Evolutionary conservation across 768 basidiomycete genomes (phyloP).

Genomic region (Amanita subjunquillea): DNA sequence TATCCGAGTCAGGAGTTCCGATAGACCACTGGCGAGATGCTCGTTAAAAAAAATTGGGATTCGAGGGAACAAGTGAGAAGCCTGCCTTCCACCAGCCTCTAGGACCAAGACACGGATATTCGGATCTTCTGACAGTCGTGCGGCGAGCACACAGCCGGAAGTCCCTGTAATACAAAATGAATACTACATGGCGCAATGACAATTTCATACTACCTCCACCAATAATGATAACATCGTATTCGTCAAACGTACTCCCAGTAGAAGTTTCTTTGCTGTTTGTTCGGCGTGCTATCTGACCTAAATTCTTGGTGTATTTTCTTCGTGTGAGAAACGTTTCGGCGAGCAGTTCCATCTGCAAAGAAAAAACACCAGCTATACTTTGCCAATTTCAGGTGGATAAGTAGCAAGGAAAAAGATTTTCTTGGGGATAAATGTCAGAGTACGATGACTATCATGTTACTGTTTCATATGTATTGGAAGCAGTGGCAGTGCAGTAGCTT

Average conservation of each 20-base stretch:
- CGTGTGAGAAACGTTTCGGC: conserved; percentile 11
- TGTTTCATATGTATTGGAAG: no score
- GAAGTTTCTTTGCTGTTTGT: conserved; percentile 4
- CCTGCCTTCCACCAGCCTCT: conserved; percentile 51
- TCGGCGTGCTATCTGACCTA: conserved; percentile 12
- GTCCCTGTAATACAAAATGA: conserved; percentile 28
- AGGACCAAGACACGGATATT: conserved; percentile 40
- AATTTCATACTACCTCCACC: conserved; percentile 33
- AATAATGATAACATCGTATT: conserved; percentile 42
- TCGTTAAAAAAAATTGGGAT: background rate
- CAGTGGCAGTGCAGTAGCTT: no score
- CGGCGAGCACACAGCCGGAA: conserved; percentile 48
- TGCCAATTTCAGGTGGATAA: background rate
- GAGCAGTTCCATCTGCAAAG: conserved; percentile 14
- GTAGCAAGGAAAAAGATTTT: background rate
- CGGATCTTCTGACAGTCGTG: conserved; percentile 46
- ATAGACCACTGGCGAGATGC: conserved; percentile 25
- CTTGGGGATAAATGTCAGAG: background rate
- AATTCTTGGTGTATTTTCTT: conserved; percentile 14
- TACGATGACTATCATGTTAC: no score
- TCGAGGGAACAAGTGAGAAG: background rate
- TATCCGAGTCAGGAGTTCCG: conserved; percentile 25
- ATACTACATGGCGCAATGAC: background rate
- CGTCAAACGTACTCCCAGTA: conserved; percentile 10
- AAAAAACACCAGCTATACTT: background rate